Evolutionary conservation across 805 yeast species (phyloP), one percentile per base, ranked within the genome.

Genomic region (Barnettozyma salicaria): DNA sequence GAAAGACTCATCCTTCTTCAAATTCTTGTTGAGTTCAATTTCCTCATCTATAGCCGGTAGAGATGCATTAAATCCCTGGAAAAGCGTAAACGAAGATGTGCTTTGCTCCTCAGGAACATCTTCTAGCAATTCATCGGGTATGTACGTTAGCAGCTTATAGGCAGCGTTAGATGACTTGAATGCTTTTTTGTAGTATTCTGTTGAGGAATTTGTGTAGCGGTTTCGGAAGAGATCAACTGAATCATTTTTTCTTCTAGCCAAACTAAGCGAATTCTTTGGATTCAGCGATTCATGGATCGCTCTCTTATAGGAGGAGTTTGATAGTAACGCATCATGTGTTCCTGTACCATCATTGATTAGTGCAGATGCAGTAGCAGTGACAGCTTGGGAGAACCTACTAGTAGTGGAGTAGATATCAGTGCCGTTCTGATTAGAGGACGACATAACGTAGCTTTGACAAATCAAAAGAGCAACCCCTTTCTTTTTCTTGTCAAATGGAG

Each of bases 1-100:
- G 19, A 49, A 34, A 28, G 50, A 39, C 34, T 41, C 31, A 22
- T 52, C 47, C 14, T 47, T 14, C 19, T 39, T 36, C 50, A 59
- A 33, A 45, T 49, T 45, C 40, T 53, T 42, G 37, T 47, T 45
- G 41, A 49, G 30, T 42, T 60, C 52, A 12, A 67, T 55, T 28
- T 64, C 65, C 41, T 67, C 73, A 42, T 72, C 63, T n/a, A 72
- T 59, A 13, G 71, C 71, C 1, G 77, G 76, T 24, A 70, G 53
- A 1, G 74, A 63, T 4, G 86, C 84, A 48, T 68, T 67, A 52
- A 82, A 79, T 2, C 89, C 88, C 56, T 81, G 89, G 49, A 72
- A 79, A 17, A 82, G 58, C 3, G 87, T 74, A 44, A 73, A 74
- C 8, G 54, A 70, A 6, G 56, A 49, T 13, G 52, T 52, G n/a